Conservation (phyloP, 2,329 filamentous ascomycete genomes). For the Colletotrichum tabaci region DNA sequence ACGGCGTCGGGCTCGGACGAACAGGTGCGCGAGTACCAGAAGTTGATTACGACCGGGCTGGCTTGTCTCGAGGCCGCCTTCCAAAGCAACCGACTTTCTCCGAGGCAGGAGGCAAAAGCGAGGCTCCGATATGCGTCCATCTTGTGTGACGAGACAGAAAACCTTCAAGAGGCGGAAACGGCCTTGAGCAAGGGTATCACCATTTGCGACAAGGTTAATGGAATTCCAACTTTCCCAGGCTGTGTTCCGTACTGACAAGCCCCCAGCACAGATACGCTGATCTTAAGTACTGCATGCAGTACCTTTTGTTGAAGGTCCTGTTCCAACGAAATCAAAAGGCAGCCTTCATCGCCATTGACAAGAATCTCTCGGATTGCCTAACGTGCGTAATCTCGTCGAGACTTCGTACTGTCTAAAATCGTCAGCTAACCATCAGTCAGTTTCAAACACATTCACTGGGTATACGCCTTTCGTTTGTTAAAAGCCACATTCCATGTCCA, state of each 20-base stretch:
- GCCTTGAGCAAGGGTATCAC: constrained; percentile 79
- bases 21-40: constrained; percentile 77
- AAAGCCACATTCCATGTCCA: constrained; percentile 80
- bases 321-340: constrained; percentile 81
- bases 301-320: constrained; percentile 78
- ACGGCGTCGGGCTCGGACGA: constrained; percentile 65
- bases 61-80: constrained; percentile 80
- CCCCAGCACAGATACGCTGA: constrained; percentile 71
- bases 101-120: constrained; percentile 78
- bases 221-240: neutral
- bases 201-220: constrained; percentile 74
- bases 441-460: constrained; percentile 79
- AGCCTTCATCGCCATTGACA: constrained; percentile 80
- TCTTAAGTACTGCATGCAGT: constrained; percentile 84
- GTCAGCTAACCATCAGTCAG: constrained; percentile 49
- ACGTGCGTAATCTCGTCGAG: constrained; percentile 63
- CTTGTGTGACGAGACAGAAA: constrained; percentile 82
- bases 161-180: constrained; percentile 80
- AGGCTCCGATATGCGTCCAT: constrained; percentile 80
- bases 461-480: constrained; percentile 83
- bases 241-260: constrained; percentile 40
- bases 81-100: constrained; percentile 71
- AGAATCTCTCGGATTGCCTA: constrained; percentile 77
- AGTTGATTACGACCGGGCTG: constrained; percentile 79
- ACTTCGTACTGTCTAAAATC: neutral